Evolutionary conservation across 2,329 filamentous ascomycete genomes (phyloP).

Genomic region (Aureobasidium pullulans): DNA sequence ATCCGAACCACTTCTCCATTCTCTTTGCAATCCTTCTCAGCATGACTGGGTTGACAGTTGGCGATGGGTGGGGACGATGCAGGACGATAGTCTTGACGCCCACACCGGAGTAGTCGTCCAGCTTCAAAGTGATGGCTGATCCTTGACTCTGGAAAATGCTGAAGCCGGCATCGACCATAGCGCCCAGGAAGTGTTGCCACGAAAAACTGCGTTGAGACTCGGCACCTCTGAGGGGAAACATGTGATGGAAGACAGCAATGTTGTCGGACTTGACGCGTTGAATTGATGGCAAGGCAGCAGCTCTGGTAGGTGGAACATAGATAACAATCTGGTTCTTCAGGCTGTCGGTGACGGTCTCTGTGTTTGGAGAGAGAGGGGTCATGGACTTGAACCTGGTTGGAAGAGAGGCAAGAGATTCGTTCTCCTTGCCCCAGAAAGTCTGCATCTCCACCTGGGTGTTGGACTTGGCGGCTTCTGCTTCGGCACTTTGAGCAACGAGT

Average conservation of each 20-base stretch:
- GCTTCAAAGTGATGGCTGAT: slow-evolving; percentile 16
- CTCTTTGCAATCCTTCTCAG: slow-evolving; percentile 23
- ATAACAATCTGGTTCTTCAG: neutral
- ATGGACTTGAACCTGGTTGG: neutral
- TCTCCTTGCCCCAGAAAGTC: slow-evolving; percentile 2
- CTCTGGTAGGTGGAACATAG: neutral
- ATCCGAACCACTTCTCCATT: slow-evolving; percentile 26
- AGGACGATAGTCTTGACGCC: slow-evolving; percentile 17
- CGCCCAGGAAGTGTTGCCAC: slow-evolving; percentile 17
- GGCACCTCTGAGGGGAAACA: neutral
- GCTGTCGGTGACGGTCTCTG: neutral
- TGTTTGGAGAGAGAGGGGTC: neutral
- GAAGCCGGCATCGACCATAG: slow-evolving; percentile 18
- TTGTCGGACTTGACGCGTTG: neutral
- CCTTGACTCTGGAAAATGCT: slow-evolving; percentile 15
- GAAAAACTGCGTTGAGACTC: neutral
- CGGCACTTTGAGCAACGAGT: neutral
- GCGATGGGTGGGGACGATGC: slow-evolving; percentile 25
- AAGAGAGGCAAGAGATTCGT: neutral
- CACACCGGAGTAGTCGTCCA: neutral
- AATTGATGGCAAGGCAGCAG: neutral
- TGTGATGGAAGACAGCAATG: neutral
- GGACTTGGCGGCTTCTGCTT: neutral
- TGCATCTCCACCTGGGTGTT: neutral
- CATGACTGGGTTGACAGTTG: slow-evolving; percentile 23